phyloP scores from a whole-genome alignment of 306 rosid genomes.

The Elaeagnus macrophylla region DNA sequence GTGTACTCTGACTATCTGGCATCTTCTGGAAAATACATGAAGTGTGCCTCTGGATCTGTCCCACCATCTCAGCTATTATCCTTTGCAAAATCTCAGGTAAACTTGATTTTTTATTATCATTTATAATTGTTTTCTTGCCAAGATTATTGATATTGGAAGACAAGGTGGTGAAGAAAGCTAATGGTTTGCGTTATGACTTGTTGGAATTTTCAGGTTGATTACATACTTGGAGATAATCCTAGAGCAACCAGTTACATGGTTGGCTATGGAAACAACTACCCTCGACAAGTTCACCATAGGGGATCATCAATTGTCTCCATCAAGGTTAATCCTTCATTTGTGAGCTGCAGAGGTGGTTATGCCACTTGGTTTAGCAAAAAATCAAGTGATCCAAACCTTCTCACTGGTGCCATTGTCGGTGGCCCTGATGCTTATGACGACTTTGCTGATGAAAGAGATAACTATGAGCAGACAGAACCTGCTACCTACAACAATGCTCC shows the following conservation, averaged over 20 bases:
- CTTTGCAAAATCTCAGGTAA: constrained; percentile 77
- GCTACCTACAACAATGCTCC: constrained; percentile 99
- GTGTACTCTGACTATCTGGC: constrained; percentile 85
- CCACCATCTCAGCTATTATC: constrained; percentile 57
- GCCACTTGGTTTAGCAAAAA: constrained; percentile 81
- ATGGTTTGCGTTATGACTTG: neutral
- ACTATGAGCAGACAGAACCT: constrained; percentile 94
- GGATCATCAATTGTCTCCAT: constrained; percentile 87
- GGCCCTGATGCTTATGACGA: constrained; percentile 98
- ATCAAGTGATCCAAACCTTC: constrained; percentile 70
- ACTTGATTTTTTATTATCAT: too few relatives aligned
- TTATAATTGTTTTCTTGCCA: too few relatives aligned
- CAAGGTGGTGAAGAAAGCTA: too few relatives aligned
- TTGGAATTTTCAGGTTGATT: constrained; percentile 55
- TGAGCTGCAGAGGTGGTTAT: constrained; percentile 85
- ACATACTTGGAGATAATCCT: constrained; percentile 93
- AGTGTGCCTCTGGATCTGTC: constrained; percentile 56
- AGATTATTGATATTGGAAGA: too few relatives aligned
- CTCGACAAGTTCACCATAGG: constrained; percentile 82
- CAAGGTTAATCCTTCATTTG: constrained; percentile 65
- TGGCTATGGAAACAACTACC: constrained; percentile 84
- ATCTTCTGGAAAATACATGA: constrained; percentile 38
- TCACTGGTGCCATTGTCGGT: constrained; percentile 85
- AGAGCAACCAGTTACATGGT: constrained; percentile 95
- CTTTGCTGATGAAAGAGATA: constrained; percentile 91